Evolutionary conservation across 2,329 filamentous ascomycete species (phyloP), one percentile per base, ranked within the genome.

Genomic region (Daldinia sp.): DNA sequence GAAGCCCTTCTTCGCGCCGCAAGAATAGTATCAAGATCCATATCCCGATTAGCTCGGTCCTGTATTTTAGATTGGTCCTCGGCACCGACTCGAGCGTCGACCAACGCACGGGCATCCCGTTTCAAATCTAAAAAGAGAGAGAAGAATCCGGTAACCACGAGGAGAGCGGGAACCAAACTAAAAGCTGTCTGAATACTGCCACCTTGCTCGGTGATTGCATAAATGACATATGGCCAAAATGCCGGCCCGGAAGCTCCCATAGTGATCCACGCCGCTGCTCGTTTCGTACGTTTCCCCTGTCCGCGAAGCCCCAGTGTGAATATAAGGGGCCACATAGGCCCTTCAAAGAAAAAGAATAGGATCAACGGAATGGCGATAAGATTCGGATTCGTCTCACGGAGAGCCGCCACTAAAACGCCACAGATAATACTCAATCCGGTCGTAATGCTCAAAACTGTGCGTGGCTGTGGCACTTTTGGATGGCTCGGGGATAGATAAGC

Each of bases 291-390:
- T n/a, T 88, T 86, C 0, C 93, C 93, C 56, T 97, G 87, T 0
- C 93, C 93, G 2, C 93, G 88, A 66, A 97, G 89, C 2, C 91
- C 92, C 12, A 96, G 86, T 3, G 92, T 89, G 72, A 94, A 93
- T 67, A 96, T 90, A 1, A 94, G 89, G 0, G 94, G 93, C 84
- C 93, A 97, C 73, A 93, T 88, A 58, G 93, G 93, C 0, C 90
- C 92, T 78, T 95, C 93, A 75, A 92, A 93, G 79, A 97, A 93
- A 72, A 93, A 90, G 70, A 92, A 91, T 30, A 94, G 74, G 42
- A 90, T 83, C 2, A 92, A 81, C 71, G 93, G 90, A n/a, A 88
- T 83, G 26, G 83, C 80, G 26, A 89, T 77, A 0, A 86, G 71
- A 69, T 88, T 84, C 0, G 85, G 80, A 63, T 87, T 81, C 1